Percentiles rank a stretch among this genome's conserved stretches.
These are phyloP conservation scores for Knoxdaviesia capensis DNA, from an alignment of 2,329 filamentous ascomycete genomes.

Conservation along the genomic window DNA sequence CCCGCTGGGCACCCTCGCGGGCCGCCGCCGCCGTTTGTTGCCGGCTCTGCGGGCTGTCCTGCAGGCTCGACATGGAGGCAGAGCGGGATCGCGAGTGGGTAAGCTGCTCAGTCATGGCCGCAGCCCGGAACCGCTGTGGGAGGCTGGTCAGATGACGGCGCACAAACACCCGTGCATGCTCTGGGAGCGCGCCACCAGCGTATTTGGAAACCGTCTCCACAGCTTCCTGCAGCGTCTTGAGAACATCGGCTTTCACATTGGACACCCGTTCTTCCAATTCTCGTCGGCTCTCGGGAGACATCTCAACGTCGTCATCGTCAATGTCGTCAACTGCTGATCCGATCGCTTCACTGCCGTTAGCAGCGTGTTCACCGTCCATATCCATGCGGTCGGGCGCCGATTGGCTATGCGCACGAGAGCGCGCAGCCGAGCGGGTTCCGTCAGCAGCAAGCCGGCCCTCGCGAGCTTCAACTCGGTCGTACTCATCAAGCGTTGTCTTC, in stretches of 20 bases:
- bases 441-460: slow-evolving; percentile 1
- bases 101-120: slow-evolving; percentile 24
- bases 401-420: no score
- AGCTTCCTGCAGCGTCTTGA: slow-evolving; percentile 62
- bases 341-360: slow-evolving; percentile 1
- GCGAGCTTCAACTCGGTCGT: slow-evolving; percentile 34
- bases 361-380: no score
- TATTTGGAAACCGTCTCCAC: slow-evolving; percentile 77
- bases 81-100: no score
- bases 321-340: slow-evolving; percentile 2
- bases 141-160: slow-evolving; percentile 67
- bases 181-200: slow-evolving; percentile 74
- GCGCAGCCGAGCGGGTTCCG: no score
- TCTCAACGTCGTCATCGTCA: slow-evolving; percentile 2
- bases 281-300: slow-evolving; percentile 4
- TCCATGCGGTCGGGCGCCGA: no score
- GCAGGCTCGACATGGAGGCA: no score
- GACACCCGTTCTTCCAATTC: slow-evolving; percentile 44
- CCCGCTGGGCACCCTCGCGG: slow-evolving; percentile 45
- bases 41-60: neutral
- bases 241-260: slow-evolving; percentile 45
- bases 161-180: slow-evolving; percentile 71
- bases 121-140: slow-evolving; percentile 63
- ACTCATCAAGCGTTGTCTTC: slow-evolving; percentile 60
- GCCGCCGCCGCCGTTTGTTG: slow-evolving; percentile 3